Base-by-base conservation (phyloP, 176 grass and related monocot genomes). In the Olyra latifolia region DNA sequence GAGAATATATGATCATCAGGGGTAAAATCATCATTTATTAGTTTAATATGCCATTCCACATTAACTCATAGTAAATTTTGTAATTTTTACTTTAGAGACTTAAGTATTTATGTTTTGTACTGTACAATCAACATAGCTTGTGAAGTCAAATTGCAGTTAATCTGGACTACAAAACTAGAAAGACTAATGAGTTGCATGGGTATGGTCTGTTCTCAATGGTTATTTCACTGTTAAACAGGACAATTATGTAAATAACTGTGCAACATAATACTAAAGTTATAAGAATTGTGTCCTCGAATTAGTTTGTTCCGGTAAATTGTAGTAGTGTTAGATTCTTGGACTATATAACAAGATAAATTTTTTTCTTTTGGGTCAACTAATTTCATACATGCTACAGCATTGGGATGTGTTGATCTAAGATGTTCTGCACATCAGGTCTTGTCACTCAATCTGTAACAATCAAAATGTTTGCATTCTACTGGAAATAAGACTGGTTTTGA, bases 321-420 rank as follows among this genome's bases (percentile, higher is more conserved):
- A n/a, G n/a, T n/a, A n/a, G n/a, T n/a, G n/a, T n/a, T n/a, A n/a
- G n/a, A n/a, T n/a, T n/a, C n/a, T n/a, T n/a, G n/a, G n/a, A n/a
- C n/a, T n/a, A n/a, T n/a, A 28, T 72, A 42, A 67, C 49, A 76
- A 38, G 38, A 66, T 38, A 83, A 57, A 75, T 32, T 22, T 23
- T 75, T 6, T 75, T 70, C 7, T 32, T n/a, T 48, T 15, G 3
- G n/a, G n/a, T 52, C 22, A 85, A 30, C n/a, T 59, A 52, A 85
- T 64, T 5, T 61, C 40, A 59, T 69, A 46, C 13, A 27, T 78
- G 39, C 2, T 13, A 65, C n/a, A 84, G 25, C 10, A 82, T 40
- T 42, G 20, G 20, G 54, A 59, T 43, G n/a, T 25, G 38, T 43
- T 24, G n/a, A 43, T 59, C 38, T 59, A 25, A 59, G 40, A 13